A percentile compares a stretch with the other conserved stretches of the same genome.
phyloP scores from a whole-genome alignment of 1,284 basidiomycete genomes.

The Ustilago curta region DNA sequence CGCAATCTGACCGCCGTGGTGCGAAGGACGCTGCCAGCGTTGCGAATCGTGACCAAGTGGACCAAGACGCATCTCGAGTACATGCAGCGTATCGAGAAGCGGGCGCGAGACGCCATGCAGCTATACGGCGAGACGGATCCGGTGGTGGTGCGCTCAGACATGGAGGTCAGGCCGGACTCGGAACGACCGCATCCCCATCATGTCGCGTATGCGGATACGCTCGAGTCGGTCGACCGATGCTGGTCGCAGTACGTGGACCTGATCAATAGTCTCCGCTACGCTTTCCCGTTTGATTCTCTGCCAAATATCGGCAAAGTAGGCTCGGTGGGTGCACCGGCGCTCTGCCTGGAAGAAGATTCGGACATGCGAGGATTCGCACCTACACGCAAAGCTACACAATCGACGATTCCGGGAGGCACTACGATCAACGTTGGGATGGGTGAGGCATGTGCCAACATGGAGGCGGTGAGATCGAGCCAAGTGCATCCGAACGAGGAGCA shows the following conservation, averaged over 20 bases:
- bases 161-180: slow-evolving; percentile 34
- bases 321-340: slow-evolving; percentile 58
- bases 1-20: slow-evolving; percentile 86
- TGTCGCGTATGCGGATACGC: slow-evolving; percentile 64
- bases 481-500: slow-evolving; percentile 95
- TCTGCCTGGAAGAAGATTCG: slow-evolving; percentile 87
- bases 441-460: slow-evolving; percentile 46
- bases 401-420: slow-evolving; percentile 34
- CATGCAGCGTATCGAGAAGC: slow-evolving; percentile 70
- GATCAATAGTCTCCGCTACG: slow-evolving; percentile 75
- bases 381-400: slow-evolving; percentile 74
- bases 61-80: slow-evolving; percentile 82
- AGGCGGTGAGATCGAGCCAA: slow-evolving; percentile 66
- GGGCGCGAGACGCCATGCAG: slow-evolving; percentile 43
- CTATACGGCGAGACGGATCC: slow-evolving; percentile 26
- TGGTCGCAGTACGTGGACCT: slow-evolving; percentile 81
- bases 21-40: slow-evolving; percentile 83
- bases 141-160: slow-evolving; percentile 29
- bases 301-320: slow-evolving; percentile 72
- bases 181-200: slow-evolving; percentile 26
- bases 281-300: slow-evolving; percentile 79
- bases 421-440: slow-evolving; percentile 49
- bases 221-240: slow-evolving; percentile 72
- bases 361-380: slow-evolving; percentile 91
- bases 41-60: slow-evolving; percentile 92